Conservation (phyloP, 176 grass and related monocot species). For the Musa schizocarpa region DNA sequence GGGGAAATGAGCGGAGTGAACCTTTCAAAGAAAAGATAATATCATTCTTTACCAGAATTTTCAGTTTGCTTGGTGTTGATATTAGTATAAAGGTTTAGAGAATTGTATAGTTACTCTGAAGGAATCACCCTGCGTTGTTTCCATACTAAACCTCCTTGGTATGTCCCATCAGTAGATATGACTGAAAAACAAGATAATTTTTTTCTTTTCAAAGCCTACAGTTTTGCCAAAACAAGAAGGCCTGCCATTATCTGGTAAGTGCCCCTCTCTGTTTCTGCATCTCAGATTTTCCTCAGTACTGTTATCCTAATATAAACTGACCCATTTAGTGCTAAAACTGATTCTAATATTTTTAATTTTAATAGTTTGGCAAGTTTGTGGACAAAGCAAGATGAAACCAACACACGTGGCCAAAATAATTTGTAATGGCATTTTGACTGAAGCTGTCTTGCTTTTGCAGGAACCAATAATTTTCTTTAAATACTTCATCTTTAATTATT, state of each 20-base stretch:
- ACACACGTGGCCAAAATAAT: background rate
- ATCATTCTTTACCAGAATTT: background rate
- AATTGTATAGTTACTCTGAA: background rate
- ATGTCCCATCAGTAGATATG: too few relatives aligned
- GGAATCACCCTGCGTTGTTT: background rate
- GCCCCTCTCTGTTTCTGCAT: background rate
- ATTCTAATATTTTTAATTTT: background rate
- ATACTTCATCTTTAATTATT: too few relatives aligned
- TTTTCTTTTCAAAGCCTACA: too few relatives aligned
- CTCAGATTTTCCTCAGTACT: background rate
- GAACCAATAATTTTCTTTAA: too few relatives aligned
- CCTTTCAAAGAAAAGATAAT: background rate
- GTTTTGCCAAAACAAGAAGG: background rate
- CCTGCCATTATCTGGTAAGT: background rate
- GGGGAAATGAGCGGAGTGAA: background rate
- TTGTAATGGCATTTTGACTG: background rate
- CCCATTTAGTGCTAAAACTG: background rate
- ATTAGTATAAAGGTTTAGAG: background rate
- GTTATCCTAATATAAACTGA: background rate
- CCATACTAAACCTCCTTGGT: too few relatives aligned
- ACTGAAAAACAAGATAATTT: too few relatives aligned
- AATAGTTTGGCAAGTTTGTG: background rate
- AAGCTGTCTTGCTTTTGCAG: background rate
- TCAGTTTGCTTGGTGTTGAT: background rate
- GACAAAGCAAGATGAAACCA: background rate